Evolutionary conservation across 2,329 filamentous ascomycete species (phyloP).

Genomic region (Lecanoromycetidae sp.): DNA sequence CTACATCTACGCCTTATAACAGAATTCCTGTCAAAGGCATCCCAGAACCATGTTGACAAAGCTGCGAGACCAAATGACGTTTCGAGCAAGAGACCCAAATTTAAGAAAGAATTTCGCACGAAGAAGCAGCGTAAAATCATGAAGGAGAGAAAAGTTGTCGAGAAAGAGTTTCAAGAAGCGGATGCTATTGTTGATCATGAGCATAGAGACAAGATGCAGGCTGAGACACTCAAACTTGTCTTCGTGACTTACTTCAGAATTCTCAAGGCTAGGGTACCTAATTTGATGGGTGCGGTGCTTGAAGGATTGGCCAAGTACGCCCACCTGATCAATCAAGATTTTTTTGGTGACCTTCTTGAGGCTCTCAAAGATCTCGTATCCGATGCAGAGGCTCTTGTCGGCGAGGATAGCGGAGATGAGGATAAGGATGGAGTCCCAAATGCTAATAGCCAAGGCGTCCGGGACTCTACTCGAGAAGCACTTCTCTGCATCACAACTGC

Average conservation of each 20-base stretch:
- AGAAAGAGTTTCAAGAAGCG: constrained; percentile 87
- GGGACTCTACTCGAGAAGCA: constrained; percentile 73
- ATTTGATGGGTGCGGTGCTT: constrained; percentile 91
- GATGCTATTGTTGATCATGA: constrained; percentile 86
- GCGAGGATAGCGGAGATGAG: constrained; percentile 31
- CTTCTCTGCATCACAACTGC: constrained; percentile 93
- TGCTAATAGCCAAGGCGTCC: constrained; percentile 20
- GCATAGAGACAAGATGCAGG: constrained; percentile 84
- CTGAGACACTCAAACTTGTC: constrained; percentile 89
- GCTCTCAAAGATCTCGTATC: constrained; percentile 85
- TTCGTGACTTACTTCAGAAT: constrained; percentile 94
- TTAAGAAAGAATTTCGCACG: constrained; percentile 74
- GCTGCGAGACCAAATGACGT: constrained; percentile 34
- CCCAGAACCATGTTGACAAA: constrained; percentile 61
- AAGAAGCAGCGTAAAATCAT: constrained; percentile 74
- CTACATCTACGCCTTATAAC: constrained; percentile 76
- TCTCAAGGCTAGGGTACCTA: constrained; percentile 65
- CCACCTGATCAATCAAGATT: constrained; percentile 96
- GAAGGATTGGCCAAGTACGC: constrained; percentile 90
- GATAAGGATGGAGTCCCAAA: constrained; percentile 25
- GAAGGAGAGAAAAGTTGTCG: constrained; percentile 74
- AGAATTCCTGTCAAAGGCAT: constrained; percentile 77
- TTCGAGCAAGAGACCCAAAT: constrained; percentile 50
- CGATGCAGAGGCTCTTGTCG: constrained; percentile 44
- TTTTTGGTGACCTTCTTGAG: constrained; percentile 92